Conservation (phyloP, 2,329 filamentous ascomycete species). For the Cyphellophora attinorum region DNA sequence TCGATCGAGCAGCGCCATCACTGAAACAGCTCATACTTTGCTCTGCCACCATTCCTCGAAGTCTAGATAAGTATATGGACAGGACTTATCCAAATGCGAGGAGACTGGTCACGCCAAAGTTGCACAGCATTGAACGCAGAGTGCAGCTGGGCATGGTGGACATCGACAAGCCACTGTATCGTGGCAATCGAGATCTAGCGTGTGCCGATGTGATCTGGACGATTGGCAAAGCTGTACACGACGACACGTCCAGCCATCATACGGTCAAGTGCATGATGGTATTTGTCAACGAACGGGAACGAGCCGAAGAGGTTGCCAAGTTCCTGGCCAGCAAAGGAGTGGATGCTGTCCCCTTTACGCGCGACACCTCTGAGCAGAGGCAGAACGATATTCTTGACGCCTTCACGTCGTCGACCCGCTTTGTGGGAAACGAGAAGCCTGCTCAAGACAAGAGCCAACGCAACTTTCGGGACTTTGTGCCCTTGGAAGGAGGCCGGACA, state of each 20-base stretch:
- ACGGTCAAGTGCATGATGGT: constrained; percentile 75
- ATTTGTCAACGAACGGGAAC: constrained; percentile 93
- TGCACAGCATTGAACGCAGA: constrained; percentile 89
- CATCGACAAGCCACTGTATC: constrained; percentile 83
- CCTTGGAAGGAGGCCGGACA: constrained; percentile 19
- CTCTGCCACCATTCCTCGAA: constrained; percentile 88
- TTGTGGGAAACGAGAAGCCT: constrained; percentile 13
- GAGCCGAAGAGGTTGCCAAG: constrained; percentile 67
- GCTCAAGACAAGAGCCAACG: neutral
- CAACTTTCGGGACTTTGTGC: constrained; percentile 9
- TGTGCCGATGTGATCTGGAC: constrained; percentile 93
- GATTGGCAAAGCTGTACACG: constrained; percentile 69
- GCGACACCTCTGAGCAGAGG: constrained; percentile 71
- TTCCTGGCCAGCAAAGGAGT: constrained; percentile 80
- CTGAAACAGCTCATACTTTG: constrained; percentile 82
- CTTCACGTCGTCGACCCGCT: constrained; percentile 49
- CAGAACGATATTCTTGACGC: constrained; percentile 66
- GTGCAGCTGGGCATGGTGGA: constrained; percentile 92
- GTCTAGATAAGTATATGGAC: constrained; percentile 75
- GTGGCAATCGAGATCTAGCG: constrained; percentile 82
- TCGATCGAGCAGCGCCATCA: constrained; percentile 72
- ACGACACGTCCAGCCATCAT: constrained; percentile 40
- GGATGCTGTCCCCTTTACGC: constrained; percentile 72
- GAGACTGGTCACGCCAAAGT: constrained; percentile 85
- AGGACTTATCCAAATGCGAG: constrained; percentile 72